These are phyloP conservation scores for Mimosa bimucronata DNA, from an alignment of 306 rosid genomes.

Conservation along the genomic window DNA sequence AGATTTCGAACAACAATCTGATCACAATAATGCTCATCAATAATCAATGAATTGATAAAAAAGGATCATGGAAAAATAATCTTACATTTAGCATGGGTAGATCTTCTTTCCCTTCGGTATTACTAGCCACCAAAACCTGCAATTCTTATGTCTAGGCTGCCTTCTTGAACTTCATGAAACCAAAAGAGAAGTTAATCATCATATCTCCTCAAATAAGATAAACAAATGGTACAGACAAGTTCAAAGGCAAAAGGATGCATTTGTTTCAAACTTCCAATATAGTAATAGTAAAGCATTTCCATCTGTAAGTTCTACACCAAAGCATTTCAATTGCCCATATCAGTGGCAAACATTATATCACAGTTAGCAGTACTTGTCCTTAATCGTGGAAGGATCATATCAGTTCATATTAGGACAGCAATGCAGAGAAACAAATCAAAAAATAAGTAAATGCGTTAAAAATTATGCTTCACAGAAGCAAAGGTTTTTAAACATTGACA, in stretches of 20 bases:
- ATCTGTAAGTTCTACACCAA: neutral
- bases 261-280: slow-evolving; percentile 25
- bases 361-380: neutral
- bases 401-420: neutral
- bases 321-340: neutral
- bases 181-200: neutral
- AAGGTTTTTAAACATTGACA: neutral
- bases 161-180: slow-evolving; percentile 44
- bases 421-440: neutral
- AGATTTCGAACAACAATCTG: neutral
- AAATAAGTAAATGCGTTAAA: neutral
- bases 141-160: slow-evolving; percentile 36
- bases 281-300: slow-evolving; percentile 1
- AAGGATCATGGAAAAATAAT: neutral
- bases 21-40: neutral
- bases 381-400: neutral
- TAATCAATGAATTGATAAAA: neutral
- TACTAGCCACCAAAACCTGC: slow-evolving; percentile 38
- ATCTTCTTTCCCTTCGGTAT: slow-evolving; percentile 11
- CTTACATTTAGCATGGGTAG: slow-evolving; percentile 33
- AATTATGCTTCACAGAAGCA: neutral
- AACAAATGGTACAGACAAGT: slow-evolving; percentile 12
- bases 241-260: slow-evolving; percentile 14
- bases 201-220: neutral
- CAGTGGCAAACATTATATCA: neutral